phyloP scores from a whole-genome alignment of 768 basidiomycete genomes.

The Phylloporus sp. region DNA sequence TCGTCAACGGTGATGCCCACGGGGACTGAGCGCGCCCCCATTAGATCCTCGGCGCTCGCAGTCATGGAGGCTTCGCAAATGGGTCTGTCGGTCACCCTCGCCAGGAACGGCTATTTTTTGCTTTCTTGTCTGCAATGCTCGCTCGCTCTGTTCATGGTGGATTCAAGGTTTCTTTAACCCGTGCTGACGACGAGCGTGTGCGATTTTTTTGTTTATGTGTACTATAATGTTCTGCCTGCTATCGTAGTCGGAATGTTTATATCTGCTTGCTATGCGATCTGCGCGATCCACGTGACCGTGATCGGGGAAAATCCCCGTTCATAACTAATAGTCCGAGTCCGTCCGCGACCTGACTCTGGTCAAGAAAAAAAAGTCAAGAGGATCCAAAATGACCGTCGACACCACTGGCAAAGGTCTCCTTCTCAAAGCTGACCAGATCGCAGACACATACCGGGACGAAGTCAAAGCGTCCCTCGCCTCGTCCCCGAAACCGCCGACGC shows the following conservation, averaged over 20 bases:
- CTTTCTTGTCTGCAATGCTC: not conserved
- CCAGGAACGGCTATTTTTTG: not conserved
- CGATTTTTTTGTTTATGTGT: not conserved
- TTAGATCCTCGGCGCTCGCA: not conserved
- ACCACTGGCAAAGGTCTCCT: constrained; percentile 62
- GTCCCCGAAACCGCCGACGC: constrained; percentile 50
- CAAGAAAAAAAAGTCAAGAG: not conserved
- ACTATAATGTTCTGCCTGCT: not conserved
- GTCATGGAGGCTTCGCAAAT: too few species aligned
- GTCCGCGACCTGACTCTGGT: not conserved
- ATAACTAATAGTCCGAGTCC: not conserved
- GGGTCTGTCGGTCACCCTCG: not conserved
- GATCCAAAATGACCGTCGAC: constrained; percentile 20
- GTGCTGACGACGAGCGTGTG: not conserved
- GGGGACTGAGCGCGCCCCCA: constrained; percentile 1
- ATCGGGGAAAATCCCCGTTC: not conserved
- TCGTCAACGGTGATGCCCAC: constrained; percentile 24
- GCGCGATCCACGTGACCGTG: constrained; percentile 9
- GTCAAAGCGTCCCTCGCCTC: constrained; percentile 45
- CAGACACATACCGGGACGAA: constrained; percentile 65
- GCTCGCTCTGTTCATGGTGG: not conserved
- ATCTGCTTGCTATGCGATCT: not conserved
- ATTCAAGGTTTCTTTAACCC: not conserved
- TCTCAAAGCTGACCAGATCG: constrained; percentile 74
- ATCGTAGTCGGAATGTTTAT: not conserved